Evolutionary conservation across 176 grass and related monocot species (phyloP), one percentile per base, ranked within the genome.

Genomic region (Leersia perrieri): DNA sequence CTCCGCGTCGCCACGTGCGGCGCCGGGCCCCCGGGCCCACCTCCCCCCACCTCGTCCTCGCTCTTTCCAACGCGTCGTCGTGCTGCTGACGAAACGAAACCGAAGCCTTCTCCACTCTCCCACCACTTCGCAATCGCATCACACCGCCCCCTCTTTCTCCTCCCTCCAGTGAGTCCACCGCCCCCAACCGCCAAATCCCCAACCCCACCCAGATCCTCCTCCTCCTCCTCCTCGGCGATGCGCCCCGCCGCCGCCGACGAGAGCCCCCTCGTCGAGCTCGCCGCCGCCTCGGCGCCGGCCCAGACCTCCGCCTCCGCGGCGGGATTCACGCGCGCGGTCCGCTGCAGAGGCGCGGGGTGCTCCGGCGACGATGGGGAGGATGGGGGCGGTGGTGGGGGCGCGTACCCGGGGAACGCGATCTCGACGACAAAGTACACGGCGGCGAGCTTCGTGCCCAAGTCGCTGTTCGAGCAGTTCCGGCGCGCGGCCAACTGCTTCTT

Each of bases 401-500:
- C 5, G 45, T 88, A 88, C 68, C 44, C 68, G 68, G 86, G 68
- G 73, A 88, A 88, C 74, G 86, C 86, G 60, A 85, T 97, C 80
- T 97, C 94, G 12, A 97, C 91, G 12, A 92, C 91, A 53, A 97
- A 97, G 85, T 97, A 97, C 79, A 97, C 94, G 10, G 6, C 89
- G 9, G 72, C 86, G 6, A 92, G 80, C 68, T 94, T 97, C 80
- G 63, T 97, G 28, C 94, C 94, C 74, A 94, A 97, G 88, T 92
- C 89, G 42, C 82, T 97, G 27, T 97, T 97, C 76, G 94, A 97
- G 80, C 94, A 97, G 87, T 97, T 97, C 83, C 89, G 94, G 66
- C 90, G 94, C 71, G 94, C 91, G 65, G 94, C 94, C 15, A 97
- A 97, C 84, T 92, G 91, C 64, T 97, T 92, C 80, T 97, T 97